These are phyloP conservation scores for Tulasnella sp. DNA, from an alignment of 768 basidiomycete genomes.

Conservation along the genomic window DNA sequence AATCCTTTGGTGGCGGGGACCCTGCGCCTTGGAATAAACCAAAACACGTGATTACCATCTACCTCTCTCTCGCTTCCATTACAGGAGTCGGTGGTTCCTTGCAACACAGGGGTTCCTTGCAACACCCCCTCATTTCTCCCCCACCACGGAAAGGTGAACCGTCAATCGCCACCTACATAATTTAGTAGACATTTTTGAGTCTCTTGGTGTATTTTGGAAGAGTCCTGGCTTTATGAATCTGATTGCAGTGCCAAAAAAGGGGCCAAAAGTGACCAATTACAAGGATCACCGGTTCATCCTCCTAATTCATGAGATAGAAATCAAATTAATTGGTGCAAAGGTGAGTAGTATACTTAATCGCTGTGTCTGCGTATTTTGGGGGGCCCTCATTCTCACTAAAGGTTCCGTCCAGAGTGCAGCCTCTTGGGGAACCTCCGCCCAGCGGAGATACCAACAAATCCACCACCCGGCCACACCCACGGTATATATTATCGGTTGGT, in stretches of 20 bases:
- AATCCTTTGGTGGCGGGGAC: too few relatives aligned
- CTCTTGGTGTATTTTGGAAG: background rate
- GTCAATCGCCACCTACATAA: background rate
- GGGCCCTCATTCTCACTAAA: background rate
- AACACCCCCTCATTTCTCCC: background rate
- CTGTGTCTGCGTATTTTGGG: background rate
- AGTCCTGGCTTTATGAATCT: background rate
- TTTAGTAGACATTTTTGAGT: background rate
- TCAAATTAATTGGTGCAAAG: background rate
- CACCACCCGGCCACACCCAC: too few relatives aligned
- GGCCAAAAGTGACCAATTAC: background rate
- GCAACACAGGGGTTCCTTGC: background rate
- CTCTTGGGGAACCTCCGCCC: too few relatives aligned
- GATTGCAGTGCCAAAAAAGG: background rate
- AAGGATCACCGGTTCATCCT: background rate
- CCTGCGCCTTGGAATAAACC: too few relatives aligned
- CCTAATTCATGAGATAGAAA: background rate
- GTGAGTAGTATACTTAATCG: background rate
- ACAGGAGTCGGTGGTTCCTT: constrained; percentile 9
- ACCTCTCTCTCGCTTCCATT: background rate
- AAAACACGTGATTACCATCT: too few relatives aligned
- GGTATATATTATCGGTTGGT: too few relatives aligned
- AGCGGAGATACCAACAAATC: too few relatives aligned
- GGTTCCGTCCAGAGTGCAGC: background rate
- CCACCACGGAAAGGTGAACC: background rate